Evolutionary conservation across 2,329 filamentous ascomycete genomes (phyloP).

Genomic region (Apiospora rasikravindrae): DNA sequence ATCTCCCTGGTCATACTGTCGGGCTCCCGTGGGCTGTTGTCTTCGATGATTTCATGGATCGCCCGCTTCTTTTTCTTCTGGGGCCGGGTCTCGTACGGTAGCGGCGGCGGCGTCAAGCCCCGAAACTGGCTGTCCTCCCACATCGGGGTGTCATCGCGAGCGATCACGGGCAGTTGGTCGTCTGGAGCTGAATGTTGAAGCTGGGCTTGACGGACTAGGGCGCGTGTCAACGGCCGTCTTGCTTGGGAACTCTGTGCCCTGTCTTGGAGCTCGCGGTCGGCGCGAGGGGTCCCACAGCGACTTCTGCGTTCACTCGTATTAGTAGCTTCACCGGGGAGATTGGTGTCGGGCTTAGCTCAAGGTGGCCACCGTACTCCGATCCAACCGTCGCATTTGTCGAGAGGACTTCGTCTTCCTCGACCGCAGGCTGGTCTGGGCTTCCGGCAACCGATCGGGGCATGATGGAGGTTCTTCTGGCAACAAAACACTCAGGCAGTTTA

Average conservation of each 20-base stretch:
- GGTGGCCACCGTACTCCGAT: not conserved
- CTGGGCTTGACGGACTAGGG: slow-evolving; percentile 22
- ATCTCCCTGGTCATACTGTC: slow-evolving; percentile 38
- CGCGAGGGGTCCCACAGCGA: not conserved
- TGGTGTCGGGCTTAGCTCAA: not conserved
- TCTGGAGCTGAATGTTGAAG: slow-evolving; percentile 15
- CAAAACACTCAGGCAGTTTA: not conserved
- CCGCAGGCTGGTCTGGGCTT: not conserved
- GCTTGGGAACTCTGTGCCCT: not conserved
- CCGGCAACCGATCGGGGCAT: not conserved
- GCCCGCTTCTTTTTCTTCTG: slow-evolving; percentile 31
- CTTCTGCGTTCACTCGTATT: not conserved
- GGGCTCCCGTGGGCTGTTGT: slow-evolving; percentile 33
- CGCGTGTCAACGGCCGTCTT: slow-evolving; percentile 22
- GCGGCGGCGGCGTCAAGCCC: slow-evolving; percentile 29
- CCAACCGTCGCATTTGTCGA: not conserved
- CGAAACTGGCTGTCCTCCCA: slow-evolving; percentile 27
- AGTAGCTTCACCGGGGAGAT: not conserved
- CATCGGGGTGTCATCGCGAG: slow-evolving; percentile 20
- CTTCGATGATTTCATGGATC: slow-evolving; percentile 31
- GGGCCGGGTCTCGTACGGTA: slow-evolving; percentile 27
- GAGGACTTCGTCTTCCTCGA: not conserved
- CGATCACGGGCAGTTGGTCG: slow-evolving; percentile 1
- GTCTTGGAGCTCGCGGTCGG: not conserved
- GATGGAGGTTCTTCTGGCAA: not conserved